Conservation (phyloP, 1,284 basidiomycete species). For the Austropuccinia psidii region DNA sequence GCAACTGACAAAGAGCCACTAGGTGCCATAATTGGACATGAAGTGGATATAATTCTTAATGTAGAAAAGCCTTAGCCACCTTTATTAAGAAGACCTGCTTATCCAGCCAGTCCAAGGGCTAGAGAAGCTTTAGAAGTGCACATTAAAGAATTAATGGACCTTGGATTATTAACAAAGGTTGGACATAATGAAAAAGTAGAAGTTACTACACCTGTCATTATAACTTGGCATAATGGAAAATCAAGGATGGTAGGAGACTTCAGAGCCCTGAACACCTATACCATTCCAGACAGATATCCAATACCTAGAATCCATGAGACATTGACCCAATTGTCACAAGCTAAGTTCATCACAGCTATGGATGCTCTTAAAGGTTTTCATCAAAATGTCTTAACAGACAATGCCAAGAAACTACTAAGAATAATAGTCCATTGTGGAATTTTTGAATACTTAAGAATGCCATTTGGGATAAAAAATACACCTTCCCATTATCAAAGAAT, state of each 20-base stretch:
- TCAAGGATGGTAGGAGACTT: background rate
- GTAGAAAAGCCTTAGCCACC: background rate
- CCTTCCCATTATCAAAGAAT: background rate
- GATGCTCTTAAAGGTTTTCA: background rate
- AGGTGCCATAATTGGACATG: background rate
- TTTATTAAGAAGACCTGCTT: background rate
- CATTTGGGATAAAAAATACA: constrained; percentile 5
- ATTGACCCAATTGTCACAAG: background rate
- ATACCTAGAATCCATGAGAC: background rate
- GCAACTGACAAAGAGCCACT: too few relatives aligned
- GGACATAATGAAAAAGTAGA: background rate
- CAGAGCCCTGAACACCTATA: background rate
- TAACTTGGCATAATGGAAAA: background rate
- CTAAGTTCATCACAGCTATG: background rate
- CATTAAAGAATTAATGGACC: background rate
- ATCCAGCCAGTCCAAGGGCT: background rate
- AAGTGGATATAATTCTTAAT: background rate
- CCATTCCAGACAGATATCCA: background rate
- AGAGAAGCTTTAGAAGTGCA: background rate
- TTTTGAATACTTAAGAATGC: background rate
- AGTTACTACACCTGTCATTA: background rate
- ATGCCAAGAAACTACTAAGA: background rate
- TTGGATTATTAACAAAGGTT: background rate
- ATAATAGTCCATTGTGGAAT: background rate
- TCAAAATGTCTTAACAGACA: background rate